phyloP scores from a whole-genome alignment of 768 basidiomycete genomes.

The Pilatotrama ljubarskyi region DNA sequence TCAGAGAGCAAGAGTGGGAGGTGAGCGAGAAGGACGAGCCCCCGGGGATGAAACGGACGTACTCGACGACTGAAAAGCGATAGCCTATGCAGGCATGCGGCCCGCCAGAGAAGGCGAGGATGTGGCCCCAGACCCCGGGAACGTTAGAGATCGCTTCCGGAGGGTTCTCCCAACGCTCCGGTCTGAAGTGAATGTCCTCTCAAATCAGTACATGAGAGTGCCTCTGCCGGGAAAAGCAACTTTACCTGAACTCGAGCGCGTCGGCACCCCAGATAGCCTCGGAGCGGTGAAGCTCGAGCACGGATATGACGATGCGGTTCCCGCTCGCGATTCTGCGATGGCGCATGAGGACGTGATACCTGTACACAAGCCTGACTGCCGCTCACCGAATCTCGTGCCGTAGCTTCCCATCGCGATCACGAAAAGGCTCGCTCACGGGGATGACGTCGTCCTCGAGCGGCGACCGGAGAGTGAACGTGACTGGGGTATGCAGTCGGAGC shows the following conservation, averaged over 20 bases:
- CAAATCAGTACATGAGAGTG: background rate
- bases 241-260: constrained; percentile 55
- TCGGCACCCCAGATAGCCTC: constrained; percentile 63
- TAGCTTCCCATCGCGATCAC: constrained; percentile 9
- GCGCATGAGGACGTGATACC: no score
- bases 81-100: constrained; percentile 68
- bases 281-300: constrained; percentile 51
- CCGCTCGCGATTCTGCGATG: constrained; percentile 27
- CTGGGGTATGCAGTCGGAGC: constrained; percentile 53
- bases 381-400: constrained; percentile 26
- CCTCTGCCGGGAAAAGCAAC: background rate
- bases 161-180: constrained; percentile 54
- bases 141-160: constrained; percentile 46
- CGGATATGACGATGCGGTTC: constrained; percentile 44
- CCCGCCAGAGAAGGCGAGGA: constrained; percentile 63
- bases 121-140: constrained; percentile 61
- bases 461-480: constrained; percentile 49
- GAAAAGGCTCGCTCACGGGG: constrained; percentile 42
- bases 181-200: constrained; percentile 31
- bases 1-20: background rate
- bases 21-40: no score
- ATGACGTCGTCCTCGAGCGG: constrained; percentile 46
- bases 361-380: constrained; percentile 21
- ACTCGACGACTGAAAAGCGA: constrained; percentile 64
- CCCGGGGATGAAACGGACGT: constrained; percentile 26